Evolutionary conservation across 2,329 filamentous ascomycete genomes (phyloP).

Genomic region (Gremmenia infestans): DNA sequence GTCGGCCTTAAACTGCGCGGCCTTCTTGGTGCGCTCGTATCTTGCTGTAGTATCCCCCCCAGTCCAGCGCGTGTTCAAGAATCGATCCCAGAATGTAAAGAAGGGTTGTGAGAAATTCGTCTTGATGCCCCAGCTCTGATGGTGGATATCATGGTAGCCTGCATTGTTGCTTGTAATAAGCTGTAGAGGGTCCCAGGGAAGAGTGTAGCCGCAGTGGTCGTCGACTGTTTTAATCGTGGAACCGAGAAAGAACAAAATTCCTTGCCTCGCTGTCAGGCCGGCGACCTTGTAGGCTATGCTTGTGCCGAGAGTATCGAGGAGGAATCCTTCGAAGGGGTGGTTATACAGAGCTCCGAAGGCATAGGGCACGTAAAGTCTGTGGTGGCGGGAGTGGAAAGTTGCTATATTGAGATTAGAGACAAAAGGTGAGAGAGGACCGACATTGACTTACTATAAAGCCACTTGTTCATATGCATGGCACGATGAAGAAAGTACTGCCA

Average conservation of each 20-base stretch:
- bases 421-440: constrained; percentile 6
- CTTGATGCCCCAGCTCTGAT: constrained; percentile 99
- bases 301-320: constrained; percentile 86
- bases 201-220: constrained; percentile 93
- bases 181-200: constrained; percentile 93
- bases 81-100: constrained; percentile 90
- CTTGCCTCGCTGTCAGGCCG: constrained; percentile 78
- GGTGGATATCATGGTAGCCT: constrained; percentile 95
- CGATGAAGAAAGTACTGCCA: constrained; percentile 99
- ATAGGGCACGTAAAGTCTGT: constrained; percentile 95
- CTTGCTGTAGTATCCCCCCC: constrained; percentile 24
- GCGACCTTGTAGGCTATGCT: constrained; percentile 77
- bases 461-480: constrained; percentile 95
- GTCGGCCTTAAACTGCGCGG: constrained; percentile 26
- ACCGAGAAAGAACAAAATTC: constrained; percentile 82
- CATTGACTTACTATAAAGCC: constrained; percentile 76
- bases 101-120: constrained; percentile 87
- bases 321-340: constrained; percentile 88
- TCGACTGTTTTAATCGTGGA: constrained; percentile 96
- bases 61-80: constrained; percentile 59
- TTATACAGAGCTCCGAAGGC: constrained; percentile 97
- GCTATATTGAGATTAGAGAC: constrained; percentile 43
- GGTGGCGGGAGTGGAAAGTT: constrained; percentile 90
- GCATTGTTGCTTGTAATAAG: constrained; percentile 92
- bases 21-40: constrained; percentile 27